Conservation (phyloP, 306 rosid species). For the Rosa rugosa region DNA sequence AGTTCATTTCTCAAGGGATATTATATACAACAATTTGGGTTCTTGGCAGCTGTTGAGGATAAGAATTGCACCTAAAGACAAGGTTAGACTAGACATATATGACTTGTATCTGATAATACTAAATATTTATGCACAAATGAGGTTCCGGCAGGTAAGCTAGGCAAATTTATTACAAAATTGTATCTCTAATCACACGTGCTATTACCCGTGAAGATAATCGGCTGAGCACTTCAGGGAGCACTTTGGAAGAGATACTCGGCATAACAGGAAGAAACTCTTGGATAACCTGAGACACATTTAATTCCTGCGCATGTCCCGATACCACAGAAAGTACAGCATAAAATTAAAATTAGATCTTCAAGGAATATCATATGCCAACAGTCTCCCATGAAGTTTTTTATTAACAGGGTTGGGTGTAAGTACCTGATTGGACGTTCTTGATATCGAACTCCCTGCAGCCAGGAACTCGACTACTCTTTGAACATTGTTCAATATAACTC, state of each 20-base stretch:
- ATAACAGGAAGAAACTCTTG: slow-evolving; percentile 89
- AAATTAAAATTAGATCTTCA: not conserved
- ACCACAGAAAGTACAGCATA: slow-evolving; percentile 18
- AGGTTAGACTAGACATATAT: slow-evolving; percentile 14
- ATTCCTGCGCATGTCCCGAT: slow-evolving; percentile 41
- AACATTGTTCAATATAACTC: slow-evolving; percentile 85
- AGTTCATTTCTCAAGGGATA: not conserved
- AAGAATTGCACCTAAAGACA: slow-evolving; percentile 21
- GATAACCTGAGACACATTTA: slow-evolving; percentile 54
- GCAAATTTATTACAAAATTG: slow-evolving; percentile 51
- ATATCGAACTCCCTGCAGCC: slow-evolving; percentile 78
- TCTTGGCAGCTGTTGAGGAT: slow-evolving; percentile 1
- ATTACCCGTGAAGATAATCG: slow-evolving; percentile 89
- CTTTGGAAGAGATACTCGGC: slow-evolving; percentile 73
- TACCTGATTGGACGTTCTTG: slow-evolving; percentile 72
- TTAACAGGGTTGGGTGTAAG: slow-evolving; percentile 13
- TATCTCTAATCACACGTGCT: slow-evolving; percentile 79
- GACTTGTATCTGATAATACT: slow-evolving; percentile 24
- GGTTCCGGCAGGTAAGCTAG: slow-evolving; percentile 16
- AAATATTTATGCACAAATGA: slow-evolving; percentile 37
- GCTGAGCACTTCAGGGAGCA: slow-evolving; percentile 78
- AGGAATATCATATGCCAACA: slow-evolving; percentile 15
- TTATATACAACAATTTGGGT: slow-evolving; percentile 22
- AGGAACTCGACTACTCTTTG: slow-evolving; percentile 80
- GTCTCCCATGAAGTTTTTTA: not conserved